A percentile compares a stretch with the other conserved stretches of the same genome.
Evolutionary conservation across 2,329 filamentous ascomycete genomes (phyloP).

Genomic region (Cladophialophora yegresii): DNA sequence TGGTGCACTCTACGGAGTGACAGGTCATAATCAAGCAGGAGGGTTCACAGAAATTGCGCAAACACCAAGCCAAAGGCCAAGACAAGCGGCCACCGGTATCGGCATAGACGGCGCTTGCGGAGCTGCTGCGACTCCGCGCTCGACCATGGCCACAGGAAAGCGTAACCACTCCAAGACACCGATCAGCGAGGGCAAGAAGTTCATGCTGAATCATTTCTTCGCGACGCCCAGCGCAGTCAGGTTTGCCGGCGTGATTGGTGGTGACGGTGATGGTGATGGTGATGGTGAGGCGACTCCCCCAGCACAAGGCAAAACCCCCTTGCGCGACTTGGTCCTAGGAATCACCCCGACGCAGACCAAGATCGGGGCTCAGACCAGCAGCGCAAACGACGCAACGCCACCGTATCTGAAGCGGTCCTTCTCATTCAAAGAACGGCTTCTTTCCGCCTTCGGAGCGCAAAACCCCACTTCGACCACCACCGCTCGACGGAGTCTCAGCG

Average conservation of each 20-base stretch:
- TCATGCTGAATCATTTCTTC: slow-evolving; percentile 50
- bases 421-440: slow-evolving; percentile 36
- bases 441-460: slow-evolving; percentile 28
- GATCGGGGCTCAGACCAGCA: not conserved
- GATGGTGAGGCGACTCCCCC: slow-evolving; percentile 14
- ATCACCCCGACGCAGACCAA: slow-evolving; percentile 17
- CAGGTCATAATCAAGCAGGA: slow-evolving; percentile 31
- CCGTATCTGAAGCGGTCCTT: slow-evolving; percentile 34
- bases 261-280: slow-evolving; percentile 18
- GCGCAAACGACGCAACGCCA: slow-evolving; percentile 30
- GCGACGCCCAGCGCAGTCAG: slow-evolving; percentile 50
- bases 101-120: slow-evolving; percentile 9
- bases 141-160: slow-evolving; percentile 35
- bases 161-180: slow-evolving; percentile 43
- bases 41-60: slow-evolving; percentile 32
- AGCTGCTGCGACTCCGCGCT: slow-evolving; percentile 19
- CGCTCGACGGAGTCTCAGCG: slow-evolving; percentile 21
- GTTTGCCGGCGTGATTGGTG: slow-evolving; percentile 43
- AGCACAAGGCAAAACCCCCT: slow-evolving; percentile 36
- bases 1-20: slow-evolving; percentile 31
- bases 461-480: slow-evolving; percentile 17
- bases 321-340: slow-evolving; percentile 22
- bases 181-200: slow-evolving; percentile 48
- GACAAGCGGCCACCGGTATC: not conserved
- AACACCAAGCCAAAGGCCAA: slow-evolving; percentile 44